Conservation (phyloP, 2,329 filamentous ascomycete species). For the Trichothecium sympodiale region DNA sequence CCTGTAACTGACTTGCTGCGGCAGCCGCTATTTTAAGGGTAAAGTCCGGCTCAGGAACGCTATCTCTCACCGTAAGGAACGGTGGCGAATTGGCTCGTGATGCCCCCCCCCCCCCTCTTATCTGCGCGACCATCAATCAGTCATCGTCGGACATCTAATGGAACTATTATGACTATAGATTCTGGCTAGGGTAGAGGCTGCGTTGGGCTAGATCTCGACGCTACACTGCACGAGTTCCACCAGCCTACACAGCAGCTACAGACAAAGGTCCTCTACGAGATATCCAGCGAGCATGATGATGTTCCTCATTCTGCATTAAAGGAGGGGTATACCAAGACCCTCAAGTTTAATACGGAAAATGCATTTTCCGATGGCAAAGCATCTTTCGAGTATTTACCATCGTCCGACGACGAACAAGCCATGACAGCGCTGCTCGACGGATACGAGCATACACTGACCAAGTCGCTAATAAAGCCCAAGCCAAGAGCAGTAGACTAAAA, state of each 20-base stretch:
- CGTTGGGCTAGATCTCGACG: constrained; percentile 37
- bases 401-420: constrained; percentile 5
- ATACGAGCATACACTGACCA: constrained; percentile 19
- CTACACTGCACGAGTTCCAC: constrained; percentile 35
- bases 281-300: constrained; percentile 12
- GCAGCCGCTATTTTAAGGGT: no score
- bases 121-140: no score
- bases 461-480: constrained; percentile 21
- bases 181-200: constrained; percentile 18
- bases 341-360: constrained; percentile 19
- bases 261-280: constrained; percentile 16
- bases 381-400: constrained; percentile 26
- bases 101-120: no score
- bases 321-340: constrained; percentile 19
- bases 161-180: no score
- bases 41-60: no score
- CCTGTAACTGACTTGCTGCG: no score
- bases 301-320: constrained; percentile 9
- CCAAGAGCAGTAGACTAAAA: constrained; percentile 21
- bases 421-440: constrained; percentile 11
- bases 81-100: no score
- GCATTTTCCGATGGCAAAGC: constrained; percentile 33
- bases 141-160: no score
- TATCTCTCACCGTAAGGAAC: no score
- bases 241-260: constrained; percentile 25